Conservation (phyloP, 2,329 filamentous ascomycete species). For the Diaporthe destruens region DNA sequence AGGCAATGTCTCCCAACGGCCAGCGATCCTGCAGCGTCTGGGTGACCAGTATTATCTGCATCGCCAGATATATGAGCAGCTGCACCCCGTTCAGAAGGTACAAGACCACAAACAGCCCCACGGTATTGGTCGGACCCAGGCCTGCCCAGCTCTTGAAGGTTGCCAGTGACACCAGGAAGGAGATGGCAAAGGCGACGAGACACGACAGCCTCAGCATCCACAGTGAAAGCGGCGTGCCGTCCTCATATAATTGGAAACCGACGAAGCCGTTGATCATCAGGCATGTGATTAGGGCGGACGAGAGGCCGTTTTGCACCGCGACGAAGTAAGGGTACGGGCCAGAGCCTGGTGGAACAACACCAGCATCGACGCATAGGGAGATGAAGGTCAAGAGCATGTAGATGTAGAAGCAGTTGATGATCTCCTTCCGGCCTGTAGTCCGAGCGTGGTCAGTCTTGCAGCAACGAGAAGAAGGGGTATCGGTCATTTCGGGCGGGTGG, state of each 20-base stretch:
- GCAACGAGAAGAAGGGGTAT: neutral
- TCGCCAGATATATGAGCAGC: conserved; percentile 84
- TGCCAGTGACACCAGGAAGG: conserved; percentile 86
- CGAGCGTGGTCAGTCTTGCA: conserved; percentile 37
- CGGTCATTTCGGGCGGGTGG: neutral
- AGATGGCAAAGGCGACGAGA: conserved; percentile 84
- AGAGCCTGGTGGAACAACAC: conserved; percentile 87
- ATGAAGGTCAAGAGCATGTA: conserved; percentile 92
- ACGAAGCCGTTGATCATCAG: conserved; percentile 98
- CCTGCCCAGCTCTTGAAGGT: conserved; percentile 96
- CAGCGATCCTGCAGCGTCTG: conserved; percentile 95
- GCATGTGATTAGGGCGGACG: conserved; percentile 88
- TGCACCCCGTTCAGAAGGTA: conserved; percentile 93
- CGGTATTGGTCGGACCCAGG: conserved; percentile 84
- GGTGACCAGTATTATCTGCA: conserved; percentile 89
- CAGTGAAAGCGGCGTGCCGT: conserved; percentile 91
- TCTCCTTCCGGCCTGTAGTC: conserved; percentile 70
- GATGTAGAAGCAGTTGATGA: conserved; percentile 94
- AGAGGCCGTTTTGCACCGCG: conserved; percentile 85
- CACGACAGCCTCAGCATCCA: conserved; percentile 90
- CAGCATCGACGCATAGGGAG: conserved; percentile 91
- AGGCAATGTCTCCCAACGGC: conserved; percentile 91
- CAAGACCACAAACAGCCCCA: conserved; percentile 90
- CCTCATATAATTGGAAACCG: conserved; percentile 97
- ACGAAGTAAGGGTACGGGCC: conserved; percentile 91